These are phyloP conservation scores for Pyrus hybrid DNA, from an alignment of 331 rosid species.

Conservation along the genomic window DNA sequence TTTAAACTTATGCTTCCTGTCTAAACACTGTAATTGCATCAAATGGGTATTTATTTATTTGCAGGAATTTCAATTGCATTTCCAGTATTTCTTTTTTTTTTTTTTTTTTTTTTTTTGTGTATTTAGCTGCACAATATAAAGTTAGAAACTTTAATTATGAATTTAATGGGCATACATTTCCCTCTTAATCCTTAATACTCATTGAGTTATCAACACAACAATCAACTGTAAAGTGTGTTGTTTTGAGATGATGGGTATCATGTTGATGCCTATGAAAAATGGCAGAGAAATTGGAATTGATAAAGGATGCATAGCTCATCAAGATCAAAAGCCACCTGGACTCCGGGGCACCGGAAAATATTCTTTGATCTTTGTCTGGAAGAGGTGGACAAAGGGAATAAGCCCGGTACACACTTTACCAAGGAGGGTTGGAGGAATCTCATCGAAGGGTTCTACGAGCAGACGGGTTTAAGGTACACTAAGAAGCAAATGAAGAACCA, in stretches of 20 bases:
- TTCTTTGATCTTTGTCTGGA: conserved; percentile 47
- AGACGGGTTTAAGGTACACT: conserved; percentile 43
- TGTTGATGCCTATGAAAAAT: conserved; percentile 1
- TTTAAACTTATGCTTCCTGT: not conserved
- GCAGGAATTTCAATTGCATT: not conserved
- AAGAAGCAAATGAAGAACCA: conserved; percentile 58
- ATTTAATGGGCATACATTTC: too few relatives aligned
- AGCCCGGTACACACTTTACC: conserved; percentile 44
- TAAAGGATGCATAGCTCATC: conserved; percentile 25
- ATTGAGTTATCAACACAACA: not conserved
- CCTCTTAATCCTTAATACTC: not conserved
- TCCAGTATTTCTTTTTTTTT: not conserved
- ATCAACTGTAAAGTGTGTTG: not conserved
- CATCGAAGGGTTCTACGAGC: conserved; percentile 29
- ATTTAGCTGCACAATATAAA: not conserved
- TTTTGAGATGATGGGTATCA: not conserved
- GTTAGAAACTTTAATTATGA: not conserved
- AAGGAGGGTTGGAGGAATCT: conserved; percentile 57
- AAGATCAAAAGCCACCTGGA: conserved; percentile 45
- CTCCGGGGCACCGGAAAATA: conserved; percentile 35
- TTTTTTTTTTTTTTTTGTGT: not conserved
- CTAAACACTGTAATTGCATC: not conserved
- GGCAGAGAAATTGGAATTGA: conserved; percentile 14
- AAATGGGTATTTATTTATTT: not conserved
- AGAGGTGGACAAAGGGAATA: conserved; percentile 44